phyloP scores from a whole-genome alignment of 495 filamentous ascomycete genomes.

The Penicillium fimorum region DNA sequence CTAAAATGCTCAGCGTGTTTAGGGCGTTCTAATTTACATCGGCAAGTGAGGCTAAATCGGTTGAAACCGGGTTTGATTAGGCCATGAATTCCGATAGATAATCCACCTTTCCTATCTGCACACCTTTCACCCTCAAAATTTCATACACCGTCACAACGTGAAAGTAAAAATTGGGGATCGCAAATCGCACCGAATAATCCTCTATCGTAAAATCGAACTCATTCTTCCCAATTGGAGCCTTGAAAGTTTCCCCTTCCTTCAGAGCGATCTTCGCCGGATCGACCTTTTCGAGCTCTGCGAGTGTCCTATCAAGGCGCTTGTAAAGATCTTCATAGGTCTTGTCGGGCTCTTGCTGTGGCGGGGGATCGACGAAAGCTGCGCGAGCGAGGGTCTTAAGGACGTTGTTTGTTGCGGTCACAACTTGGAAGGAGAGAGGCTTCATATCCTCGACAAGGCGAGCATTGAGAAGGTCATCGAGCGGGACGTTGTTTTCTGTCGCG shows the following conservation, averaged over 20 bases:
- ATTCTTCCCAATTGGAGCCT: not conserved
- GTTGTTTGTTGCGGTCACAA: not conserved
- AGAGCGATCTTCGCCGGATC: not conserved
- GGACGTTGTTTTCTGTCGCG: slow-evolving; percentile 17
- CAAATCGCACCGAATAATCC: not conserved
- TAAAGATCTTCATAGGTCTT: slow-evolving; percentile 1
- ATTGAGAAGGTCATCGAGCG: slow-evolving; percentile 12
- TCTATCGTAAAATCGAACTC: not conserved
- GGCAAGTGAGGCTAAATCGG: not conserved
- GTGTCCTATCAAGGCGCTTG: not conserved
- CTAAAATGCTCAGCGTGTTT: not conserved
- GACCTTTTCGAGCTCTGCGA: not conserved
- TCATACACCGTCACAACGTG: not conserved
- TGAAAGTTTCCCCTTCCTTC: not conserved
- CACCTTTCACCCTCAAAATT: not conserved
- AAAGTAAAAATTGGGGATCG: slow-evolving; percentile 1
- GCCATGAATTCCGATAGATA: not conserved
- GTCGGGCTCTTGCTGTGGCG: not conserved
- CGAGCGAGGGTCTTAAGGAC: slow-evolving; percentile 1
- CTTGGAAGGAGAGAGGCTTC: slow-evolving; percentile 11
- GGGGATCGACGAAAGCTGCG: not conserved
- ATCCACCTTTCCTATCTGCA: not conserved
- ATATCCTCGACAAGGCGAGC: slow-evolving; percentile 12
- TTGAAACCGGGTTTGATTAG: not conserved
- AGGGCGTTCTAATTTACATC: not conserved